Evolutionary conservation across 805 yeast genomes (phyloP).

Genomic region (Pichia ethanolica): DNA sequence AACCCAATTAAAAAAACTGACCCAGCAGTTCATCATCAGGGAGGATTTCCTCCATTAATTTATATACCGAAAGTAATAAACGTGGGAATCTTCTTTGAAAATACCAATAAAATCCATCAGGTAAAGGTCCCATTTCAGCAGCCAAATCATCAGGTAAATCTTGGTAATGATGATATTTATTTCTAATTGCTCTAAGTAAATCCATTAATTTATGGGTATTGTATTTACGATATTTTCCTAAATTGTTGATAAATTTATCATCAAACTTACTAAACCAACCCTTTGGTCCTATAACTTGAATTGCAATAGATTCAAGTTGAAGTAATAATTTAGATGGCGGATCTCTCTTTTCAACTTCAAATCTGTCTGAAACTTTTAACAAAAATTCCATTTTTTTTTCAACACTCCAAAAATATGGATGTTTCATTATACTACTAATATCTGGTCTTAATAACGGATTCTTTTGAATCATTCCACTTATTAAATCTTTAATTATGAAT

Average conservation of each 20-base stretch:
- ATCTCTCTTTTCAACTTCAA: conserved; percentile 86
- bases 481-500: conserved; percentile 65
- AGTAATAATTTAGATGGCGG: conserved; percentile 49
- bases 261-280: conserved; percentile 82
- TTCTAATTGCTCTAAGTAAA: conserved; percentile 78
- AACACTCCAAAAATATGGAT: conserved; percentile 83
- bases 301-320: conserved; percentile 63
- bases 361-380: conserved; percentile 81
- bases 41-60: conserved; percentile 48
- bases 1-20: conserved; percentile 3
- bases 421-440: conserved; percentile 59
- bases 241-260: conserved; percentile 62
- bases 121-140: conserved; percentile 65
- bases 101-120: conserved; percentile 76
- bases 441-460: conserved; percentile 69
- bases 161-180: conserved; percentile 90
- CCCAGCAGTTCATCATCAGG: conserved; percentile 48
- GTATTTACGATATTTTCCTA: conserved; percentile 89
- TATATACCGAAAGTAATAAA: conserved; percentile 67
- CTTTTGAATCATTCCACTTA: conserved; percentile 59
- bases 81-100: conserved; percentile 72
- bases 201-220: conserved; percentile 75
- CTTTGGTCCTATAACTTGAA: conserved; percentile 44
- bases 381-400: conserved; percentile 75
- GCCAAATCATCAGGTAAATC: conserved; percentile 71